Percentiles rank a stretch among this genome's conserved stretches.
Evolutionary conservation across 208 protist genomes (phyloP).

Genomic region (Leishmania braziliensis): DNA sequence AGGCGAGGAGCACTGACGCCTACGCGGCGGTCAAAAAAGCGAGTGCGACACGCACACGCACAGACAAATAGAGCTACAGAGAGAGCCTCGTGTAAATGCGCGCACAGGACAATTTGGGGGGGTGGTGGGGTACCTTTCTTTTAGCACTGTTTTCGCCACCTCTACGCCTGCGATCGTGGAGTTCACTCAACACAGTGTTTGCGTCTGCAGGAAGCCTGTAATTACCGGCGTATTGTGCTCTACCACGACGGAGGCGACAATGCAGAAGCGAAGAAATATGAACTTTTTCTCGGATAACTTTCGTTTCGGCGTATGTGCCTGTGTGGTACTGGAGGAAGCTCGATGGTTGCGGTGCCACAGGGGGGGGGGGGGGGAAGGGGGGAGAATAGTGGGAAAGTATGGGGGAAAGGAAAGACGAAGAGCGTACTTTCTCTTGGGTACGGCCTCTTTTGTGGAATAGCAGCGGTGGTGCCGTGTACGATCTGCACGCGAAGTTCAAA

Average conservation of each 20-base stretch:
- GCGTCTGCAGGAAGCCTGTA: not conserved
- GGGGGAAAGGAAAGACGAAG: not conserved
- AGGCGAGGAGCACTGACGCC: not conserved
- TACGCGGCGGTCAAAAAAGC: not conserved
- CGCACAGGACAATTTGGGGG: not conserved
- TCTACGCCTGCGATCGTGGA: not conserved
- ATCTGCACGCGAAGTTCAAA: not conserved
- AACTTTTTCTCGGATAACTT: no score
- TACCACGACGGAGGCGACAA: not conserved
- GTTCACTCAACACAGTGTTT: not conserved
- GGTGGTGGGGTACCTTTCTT: not conserved
- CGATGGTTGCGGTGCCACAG: not conserved
- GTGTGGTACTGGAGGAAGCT: not conserved
- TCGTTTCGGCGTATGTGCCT: not conserved
- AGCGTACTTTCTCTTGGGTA: not conserved
- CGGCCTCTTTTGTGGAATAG: not conserved
- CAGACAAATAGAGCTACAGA: not conserved
- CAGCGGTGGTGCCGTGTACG: no score
- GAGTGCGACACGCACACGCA: not conserved
- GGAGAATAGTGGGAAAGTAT: not conserved
- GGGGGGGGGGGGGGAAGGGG: not conserved
- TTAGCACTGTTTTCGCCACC: not conserved
- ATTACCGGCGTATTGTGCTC: not conserved
- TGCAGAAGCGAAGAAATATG: not conserved
- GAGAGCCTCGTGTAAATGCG: not conserved